Evolutionary conservation across 1,284 basidiomycete genomes (phyloP).

Genomic region (Trametes polyzona): DNA sequence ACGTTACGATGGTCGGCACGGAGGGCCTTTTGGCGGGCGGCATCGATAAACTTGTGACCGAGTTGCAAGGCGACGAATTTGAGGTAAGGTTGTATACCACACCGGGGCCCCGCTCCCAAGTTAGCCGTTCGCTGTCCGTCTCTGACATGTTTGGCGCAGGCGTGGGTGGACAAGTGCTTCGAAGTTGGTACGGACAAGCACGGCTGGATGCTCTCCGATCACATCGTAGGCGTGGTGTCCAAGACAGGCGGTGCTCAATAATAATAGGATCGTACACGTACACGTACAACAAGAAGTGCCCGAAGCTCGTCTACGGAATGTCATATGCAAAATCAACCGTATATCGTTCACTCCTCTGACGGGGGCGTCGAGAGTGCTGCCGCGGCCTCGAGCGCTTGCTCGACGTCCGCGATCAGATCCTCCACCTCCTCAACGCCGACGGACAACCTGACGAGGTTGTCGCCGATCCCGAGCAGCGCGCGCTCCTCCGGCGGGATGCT

Average conservation of each 20-base stretch:
- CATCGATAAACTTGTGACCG: slow-evolving; percentile 23
- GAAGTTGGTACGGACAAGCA: slow-evolving; percentile 19
- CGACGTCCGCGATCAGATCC: slow-evolving; percentile 72
- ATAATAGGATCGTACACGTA: background rate
- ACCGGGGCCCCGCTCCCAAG: background rate
- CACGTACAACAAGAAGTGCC: background rate
- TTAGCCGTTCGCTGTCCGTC: too few species aligned
- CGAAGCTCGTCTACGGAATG: too few species aligned
- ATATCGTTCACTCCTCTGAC: background rate
- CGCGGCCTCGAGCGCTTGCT: slow-evolving; percentile 66
- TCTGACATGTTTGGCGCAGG: slow-evolving; percentile 6
- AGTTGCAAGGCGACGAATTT: slow-evolving; percentile 24
- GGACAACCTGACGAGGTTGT: slow-evolving; percentile 81
- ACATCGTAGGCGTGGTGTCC: slow-evolving; percentile 21
- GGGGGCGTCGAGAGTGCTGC: slow-evolving; percentile 3
- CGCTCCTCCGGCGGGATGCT: slow-evolving; percentile 77
- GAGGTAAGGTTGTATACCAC: slow-evolving; percentile 11
- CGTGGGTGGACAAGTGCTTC: slow-evolving; percentile 25
- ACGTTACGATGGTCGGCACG: slow-evolving; percentile 22
- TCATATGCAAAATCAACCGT: too few species aligned
- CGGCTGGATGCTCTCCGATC: slow-evolving; percentile 25
- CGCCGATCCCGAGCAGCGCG: slow-evolving; percentile 75
- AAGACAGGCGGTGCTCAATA: slow-evolving; percentile 1
- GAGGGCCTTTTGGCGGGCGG: slow-evolving; percentile 20
- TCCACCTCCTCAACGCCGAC: slow-evolving; percentile 90